Conservation (phyloP, 306 rosid species). For the Spatholobus suberectus region DNA sequence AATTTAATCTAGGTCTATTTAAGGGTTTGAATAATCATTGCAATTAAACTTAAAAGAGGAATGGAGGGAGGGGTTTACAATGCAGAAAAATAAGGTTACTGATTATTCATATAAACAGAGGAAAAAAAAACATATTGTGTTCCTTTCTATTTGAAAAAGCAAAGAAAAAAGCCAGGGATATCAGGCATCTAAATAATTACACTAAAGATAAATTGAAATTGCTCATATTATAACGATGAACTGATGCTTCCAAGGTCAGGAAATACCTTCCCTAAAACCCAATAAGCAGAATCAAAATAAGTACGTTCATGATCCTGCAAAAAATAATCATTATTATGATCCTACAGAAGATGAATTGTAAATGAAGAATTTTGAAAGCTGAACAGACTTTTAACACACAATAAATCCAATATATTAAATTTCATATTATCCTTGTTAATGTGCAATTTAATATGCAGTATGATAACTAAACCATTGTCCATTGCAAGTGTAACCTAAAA, state of each 20-base stretch:
- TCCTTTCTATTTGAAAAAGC: slow-evolving; percentile 69
- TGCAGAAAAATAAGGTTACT: not conserved
- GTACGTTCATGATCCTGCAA: no score
- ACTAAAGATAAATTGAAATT: slow-evolving; percentile 15
- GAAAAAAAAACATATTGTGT: slow-evolving; percentile 43
- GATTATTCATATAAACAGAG: not conserved
- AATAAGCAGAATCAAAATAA: no score
- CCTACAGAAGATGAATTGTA: no score
- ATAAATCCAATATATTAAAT: no score
- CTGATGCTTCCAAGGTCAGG: slow-evolving; percentile 17
- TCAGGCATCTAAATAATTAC: slow-evolving; percentile 37
- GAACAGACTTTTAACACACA: no score
- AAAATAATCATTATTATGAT: no score
- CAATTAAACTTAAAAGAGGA: not conserved
- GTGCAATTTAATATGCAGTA: no score
- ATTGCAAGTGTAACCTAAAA: no score
- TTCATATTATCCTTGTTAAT: no score
- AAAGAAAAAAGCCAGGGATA: slow-evolving; percentile 37
- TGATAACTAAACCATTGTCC: no score
- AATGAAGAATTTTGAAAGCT: no score
- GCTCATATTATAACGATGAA: slow-evolving; percentile 5
- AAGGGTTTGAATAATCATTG: slow-evolving; percentile 5
- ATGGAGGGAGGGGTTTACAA: not conserved
- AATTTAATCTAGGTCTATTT: slow-evolving; percentile 12
- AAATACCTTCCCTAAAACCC: slow-evolving; percentile 97